A percentile compares a stretch with the other conserved stretches of the same genome.
phyloP scores from a whole-genome alignment of 257 asterid genomes.

The Solanum rostratum region DNA sequence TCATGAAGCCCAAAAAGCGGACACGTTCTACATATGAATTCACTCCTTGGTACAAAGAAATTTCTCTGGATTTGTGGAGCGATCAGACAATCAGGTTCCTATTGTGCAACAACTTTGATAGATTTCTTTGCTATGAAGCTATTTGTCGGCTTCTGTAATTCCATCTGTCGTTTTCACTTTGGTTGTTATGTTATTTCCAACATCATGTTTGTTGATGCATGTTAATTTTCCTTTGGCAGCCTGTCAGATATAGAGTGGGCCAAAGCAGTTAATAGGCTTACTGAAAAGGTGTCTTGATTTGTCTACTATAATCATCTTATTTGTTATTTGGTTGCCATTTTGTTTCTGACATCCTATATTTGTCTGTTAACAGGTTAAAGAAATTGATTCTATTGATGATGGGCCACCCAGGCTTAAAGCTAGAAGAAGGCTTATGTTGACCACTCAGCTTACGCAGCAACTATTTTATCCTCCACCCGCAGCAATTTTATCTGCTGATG shows the following conservation, averaged over 20 bases:
- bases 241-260: slow-evolving; percentile 58
- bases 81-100: slow-evolving; percentile 41
- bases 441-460: slow-evolving; percentile 85
- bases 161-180: neutral
- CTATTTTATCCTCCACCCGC: slow-evolving; percentile 50
- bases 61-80: slow-evolving; percentile 25
- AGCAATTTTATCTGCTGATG: slow-evolving; percentile 44
- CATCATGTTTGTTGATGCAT: slow-evolving; percentile 6
- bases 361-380: slow-evolving; percentile 41
- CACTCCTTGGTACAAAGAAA: slow-evolving; percentile 62
- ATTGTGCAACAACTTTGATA: neutral
- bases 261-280: slow-evolving; percentile 35
- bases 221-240: slow-evolving; percentile 30
- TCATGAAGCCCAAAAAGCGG: slow-evolving; percentile 41
- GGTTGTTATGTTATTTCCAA: neutral
- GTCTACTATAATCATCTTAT: neutral
- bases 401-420: slow-evolving; percentile 38
- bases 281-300: slow-evolving; percentile 44
- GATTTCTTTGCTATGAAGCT: neutral
- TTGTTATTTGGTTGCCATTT: neutral
- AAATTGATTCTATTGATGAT: slow-evolving; percentile 43
- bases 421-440: slow-evolving; percentile 59
- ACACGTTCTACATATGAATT: slow-evolving; percentile 32
- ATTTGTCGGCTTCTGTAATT: neutral
- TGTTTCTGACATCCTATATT: neutral